phyloP scores from a whole-genome alignment of 352 stramenopile species.

The Globisporangium megalacanthum region DNA sequence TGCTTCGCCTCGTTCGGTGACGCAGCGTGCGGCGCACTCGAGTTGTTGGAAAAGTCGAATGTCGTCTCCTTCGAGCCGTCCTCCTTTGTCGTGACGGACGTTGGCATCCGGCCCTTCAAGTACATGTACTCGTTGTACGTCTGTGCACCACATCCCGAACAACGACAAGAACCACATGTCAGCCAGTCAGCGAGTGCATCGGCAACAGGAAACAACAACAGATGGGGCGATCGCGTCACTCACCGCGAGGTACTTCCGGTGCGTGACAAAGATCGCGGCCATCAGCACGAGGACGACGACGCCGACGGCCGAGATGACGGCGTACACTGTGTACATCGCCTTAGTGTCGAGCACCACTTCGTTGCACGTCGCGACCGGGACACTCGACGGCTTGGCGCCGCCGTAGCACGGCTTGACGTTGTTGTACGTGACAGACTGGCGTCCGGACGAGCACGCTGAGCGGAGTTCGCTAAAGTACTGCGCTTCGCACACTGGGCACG shows the following conservation, averaged over 20 bases:
- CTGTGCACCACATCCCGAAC: slow-evolving; percentile 5
- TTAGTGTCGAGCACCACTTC: slow-evolving; percentile 69
- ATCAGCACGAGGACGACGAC: slow-evolving; percentile 67
- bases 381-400: slow-evolving; percentile 28
- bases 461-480: slow-evolving; percentile 61
- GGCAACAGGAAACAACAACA: background rate
- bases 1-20: slow-evolving; percentile 23
- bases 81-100: slow-evolving; percentile 41
- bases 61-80: slow-evolving; percentile 65
- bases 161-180: background rate
- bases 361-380: slow-evolving; percentile 54
- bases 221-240: background rate
- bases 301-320: slow-evolving; percentile 47
- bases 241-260: slow-evolving; percentile 74
- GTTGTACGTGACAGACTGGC: slow-evolving; percentile 57
- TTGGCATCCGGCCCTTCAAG: slow-evolving; percentile 69
- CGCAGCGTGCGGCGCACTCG: slow-evolving; percentile 23
- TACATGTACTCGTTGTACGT: slow-evolving; percentile 82
- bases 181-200: background rate
- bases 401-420: slow-evolving; percentile 59
- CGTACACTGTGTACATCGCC: slow-evolving; percentile 70
- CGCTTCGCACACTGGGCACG: slow-evolving; percentile 58
- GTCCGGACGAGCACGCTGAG: slow-evolving; percentile 46
- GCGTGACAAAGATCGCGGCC: slow-evolving; percentile 56
- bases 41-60: slow-evolving; percentile 68